Evolutionary conservation across 2,329 filamentous ascomycete genomes (phyloP), one percentile per base, ranked within the genome.

Genomic region (Chaetomium olivaceum): DNA sequence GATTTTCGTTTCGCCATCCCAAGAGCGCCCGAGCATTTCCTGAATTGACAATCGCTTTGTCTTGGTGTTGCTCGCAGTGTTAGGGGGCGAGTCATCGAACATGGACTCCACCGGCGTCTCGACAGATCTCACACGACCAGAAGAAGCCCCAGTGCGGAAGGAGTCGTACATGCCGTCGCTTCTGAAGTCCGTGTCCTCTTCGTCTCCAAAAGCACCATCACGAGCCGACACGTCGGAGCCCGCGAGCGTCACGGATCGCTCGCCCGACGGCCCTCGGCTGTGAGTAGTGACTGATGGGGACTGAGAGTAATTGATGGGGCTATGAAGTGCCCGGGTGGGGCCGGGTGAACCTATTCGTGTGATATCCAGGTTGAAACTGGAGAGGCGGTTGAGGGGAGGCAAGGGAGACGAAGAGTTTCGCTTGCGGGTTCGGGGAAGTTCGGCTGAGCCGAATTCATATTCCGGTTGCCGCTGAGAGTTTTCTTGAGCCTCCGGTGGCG

Each of bases 151-250:
- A 19, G 91, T 93, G 61, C 89, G 88, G 70, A 92, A 78, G 33
- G 91, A 93, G 79, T 93, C 91, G 76, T 88, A 93, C 63, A 90
- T 82, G 21, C 87, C 91, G 72, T 93, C 91, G 75, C 90, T 92
- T 77, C 88, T 89, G 73, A 89, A 87, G 74, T 92, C 90, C n/a
- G 87, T 88, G 72, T 92, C 91, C 72, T 92, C 89, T 63, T 92
- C 91, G 65, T 92, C 90, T 25, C 85, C 85, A 12, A 87, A 91
- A n/a, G 79, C 81, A 70, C 88, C 84, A 56, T 84, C 87, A 70
- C 86, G 85, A 67, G 80, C 80, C 66, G 92, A 89, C 73, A 86
- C 84, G 71, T 93, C 91, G 31, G 89, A 92, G 66, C 88, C 89
- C 67, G 87, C 85, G 69, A 89, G 81, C 31, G 88, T 90, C 27